Evolutionary conservation across 306 rosid genomes (phyloP).

Genomic region (Acacia melanoxylon): DNA sequence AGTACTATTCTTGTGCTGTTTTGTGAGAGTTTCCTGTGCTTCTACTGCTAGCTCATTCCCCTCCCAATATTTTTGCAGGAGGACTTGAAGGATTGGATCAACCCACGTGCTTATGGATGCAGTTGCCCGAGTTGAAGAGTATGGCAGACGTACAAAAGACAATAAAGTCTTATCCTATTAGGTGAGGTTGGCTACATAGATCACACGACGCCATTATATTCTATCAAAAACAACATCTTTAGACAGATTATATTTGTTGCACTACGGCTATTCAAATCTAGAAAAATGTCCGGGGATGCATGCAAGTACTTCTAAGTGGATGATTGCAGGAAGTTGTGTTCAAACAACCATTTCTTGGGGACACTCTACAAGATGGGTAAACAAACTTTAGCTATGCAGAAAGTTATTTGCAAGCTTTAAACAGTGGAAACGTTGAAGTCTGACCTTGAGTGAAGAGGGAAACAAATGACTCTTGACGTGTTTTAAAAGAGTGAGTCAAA

Average conservation of each 20-base stretch:
- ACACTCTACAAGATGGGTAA: background rate
- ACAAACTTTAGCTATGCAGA: background rate
- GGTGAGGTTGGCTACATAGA: rapidly evolving
- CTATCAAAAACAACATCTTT: too few relatives aligned
- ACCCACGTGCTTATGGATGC: slow-evolving; percentile 56
- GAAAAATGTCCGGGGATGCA: background rate
- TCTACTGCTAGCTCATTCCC: background rate
- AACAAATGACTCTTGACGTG: too few relatives aligned
- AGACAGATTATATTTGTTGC: too few relatives aligned
- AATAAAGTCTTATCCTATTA: too few relatives aligned
- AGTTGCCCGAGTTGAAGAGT: slow-evolving; percentile 51
- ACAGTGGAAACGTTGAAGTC: background rate
- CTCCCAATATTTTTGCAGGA: slow-evolving; percentile 30
- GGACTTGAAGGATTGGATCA: slow-evolving; percentile 63
- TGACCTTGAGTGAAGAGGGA: too few relatives aligned
- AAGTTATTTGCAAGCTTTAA: background rate
- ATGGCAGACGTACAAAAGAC: background rate
- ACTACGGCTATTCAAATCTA: too few relatives aligned
- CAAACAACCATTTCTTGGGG: background rate
- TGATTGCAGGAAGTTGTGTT: background rate
- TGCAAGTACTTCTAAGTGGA: background rate
- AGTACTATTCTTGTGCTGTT: background rate
- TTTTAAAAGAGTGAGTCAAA: too few relatives aligned
- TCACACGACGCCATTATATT: rapidly evolving
- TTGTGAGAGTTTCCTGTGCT: background rate